Conservation (phyloP, 805 yeast species). For the Sugiyamaella americana region DNA sequence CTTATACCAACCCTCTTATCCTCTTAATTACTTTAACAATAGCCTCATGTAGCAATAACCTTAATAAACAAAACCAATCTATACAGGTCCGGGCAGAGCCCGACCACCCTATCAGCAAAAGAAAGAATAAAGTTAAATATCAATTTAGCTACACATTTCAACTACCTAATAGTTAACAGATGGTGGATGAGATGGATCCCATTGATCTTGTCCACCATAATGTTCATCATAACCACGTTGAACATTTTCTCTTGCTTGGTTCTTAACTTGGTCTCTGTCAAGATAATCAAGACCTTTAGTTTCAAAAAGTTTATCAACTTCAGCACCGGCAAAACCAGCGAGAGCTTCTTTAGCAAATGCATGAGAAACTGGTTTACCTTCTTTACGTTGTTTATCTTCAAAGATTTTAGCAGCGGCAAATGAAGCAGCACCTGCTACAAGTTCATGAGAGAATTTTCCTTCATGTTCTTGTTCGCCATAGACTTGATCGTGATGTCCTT, state of each 20-base stretch:
- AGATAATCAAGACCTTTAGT: slow-evolving; percentile 23
- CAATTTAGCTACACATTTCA: too few relatives aligned
- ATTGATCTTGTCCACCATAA: slow-evolving; percentile 18
- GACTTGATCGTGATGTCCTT: slow-evolving; percentile 12
- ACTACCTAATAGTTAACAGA: too few relatives aligned
- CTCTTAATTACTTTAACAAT: too few relatives aligned
- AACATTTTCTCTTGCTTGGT: slow-evolving; percentile 19
- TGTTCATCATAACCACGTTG: slow-evolving; percentile 21
- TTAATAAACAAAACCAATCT: too few relatives aligned
- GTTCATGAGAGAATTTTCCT: slow-evolving; percentile 24
- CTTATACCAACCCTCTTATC: too few relatives aligned
- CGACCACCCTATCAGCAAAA: too few relatives aligned
- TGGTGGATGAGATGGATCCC: slow-evolving; percentile 15
- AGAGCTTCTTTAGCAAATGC: slow-evolving; percentile 23
- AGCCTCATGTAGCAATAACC: too few relatives aligned
- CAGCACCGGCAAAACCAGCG: slow-evolving; percentile 26
- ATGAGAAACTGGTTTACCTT: slow-evolving; percentile 23
- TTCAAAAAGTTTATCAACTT: slow-evolving; percentile 25
- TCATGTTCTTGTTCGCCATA: slow-evolving; percentile 14
- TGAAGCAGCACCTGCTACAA: slow-evolving; percentile 27
- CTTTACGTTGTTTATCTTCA: slow-evolving; percentile 23
- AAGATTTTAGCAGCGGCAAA: slow-evolving; percentile 21
- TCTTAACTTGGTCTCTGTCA: slow-evolving; percentile 21
- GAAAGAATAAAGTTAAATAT: too few relatives aligned
- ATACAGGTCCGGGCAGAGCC: too few relatives aligned